A percentile compares a stretch with the other conserved stretches of the same genome.
Evolutionary conservation across 805 yeast species (phyloP).

Genomic region (Starmera caribaea): DNA sequence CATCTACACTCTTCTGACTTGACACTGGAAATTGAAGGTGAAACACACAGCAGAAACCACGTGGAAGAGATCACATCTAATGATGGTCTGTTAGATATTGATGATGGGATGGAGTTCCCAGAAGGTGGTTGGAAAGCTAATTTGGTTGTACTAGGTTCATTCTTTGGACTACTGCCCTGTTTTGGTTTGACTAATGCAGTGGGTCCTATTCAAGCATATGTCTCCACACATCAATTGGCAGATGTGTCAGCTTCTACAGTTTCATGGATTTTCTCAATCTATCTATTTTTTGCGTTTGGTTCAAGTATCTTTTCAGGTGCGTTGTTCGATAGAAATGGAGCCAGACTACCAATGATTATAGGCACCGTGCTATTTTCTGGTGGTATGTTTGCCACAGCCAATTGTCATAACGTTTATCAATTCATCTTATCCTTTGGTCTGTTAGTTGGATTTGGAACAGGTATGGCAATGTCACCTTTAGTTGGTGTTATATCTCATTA

Average conservation of each 20-base stretch:
- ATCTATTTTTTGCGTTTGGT: conserved; percentile 39
- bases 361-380: conserved; percentile 37
- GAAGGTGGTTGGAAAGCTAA: conserved; percentile 55
- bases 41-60: too few species aligned
- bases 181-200: conserved; percentile 53
- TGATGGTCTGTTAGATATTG: not conserved
- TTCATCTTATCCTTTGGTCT: conserved; percentile 53
- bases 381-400: conserved; percentile 50
- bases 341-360: conserved; percentile 30
- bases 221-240: conserved; percentile 43
- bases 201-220: conserved; percentile 60
- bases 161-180: conserved; percentile 46
- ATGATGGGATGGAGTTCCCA: conserved; percentile 23
- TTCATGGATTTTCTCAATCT: conserved; percentile 62
- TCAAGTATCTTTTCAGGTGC: conserved; percentile 48
- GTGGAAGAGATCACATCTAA: too few species aligned
- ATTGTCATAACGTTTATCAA: conserved; percentile 43
- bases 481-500: conserved; percentile 57
- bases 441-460: conserved; percentile 48
- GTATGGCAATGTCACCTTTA: conserved; percentile 51
- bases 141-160: conserved; percentile 49
- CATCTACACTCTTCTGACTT: too few species aligned
- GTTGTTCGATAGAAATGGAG: conserved; percentile 55
- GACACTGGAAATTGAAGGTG: too few species aligned
- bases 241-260: conserved; percentile 37